phyloP scores from a whole-genome alignment of 805 yeast genomes.

The Candida peoriensis region DNA sequence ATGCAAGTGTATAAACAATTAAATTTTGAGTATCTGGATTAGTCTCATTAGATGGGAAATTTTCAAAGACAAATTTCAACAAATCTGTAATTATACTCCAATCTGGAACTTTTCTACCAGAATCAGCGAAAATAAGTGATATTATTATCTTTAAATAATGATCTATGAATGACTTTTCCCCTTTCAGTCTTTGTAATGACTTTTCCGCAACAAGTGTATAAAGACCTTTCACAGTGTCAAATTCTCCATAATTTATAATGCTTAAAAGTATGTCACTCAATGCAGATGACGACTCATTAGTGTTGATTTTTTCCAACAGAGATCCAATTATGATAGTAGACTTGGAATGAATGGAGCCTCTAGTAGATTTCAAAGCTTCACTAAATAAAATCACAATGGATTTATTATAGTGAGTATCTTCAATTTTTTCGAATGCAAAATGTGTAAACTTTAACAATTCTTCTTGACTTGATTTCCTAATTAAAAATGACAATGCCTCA shows the following conservation, averaged over 20 bases:
- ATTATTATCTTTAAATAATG: slow-evolving; percentile 33
- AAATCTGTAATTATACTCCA: slow-evolving; percentile 38
- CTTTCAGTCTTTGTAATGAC: slow-evolving; percentile 14
- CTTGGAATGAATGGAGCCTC: slow-evolving; percentile 71
- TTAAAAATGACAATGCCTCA: slow-evolving; percentile 80
- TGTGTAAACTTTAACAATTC: slow-evolving; percentile 43
- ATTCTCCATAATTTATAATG: slow-evolving; percentile 47
- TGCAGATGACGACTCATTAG: slow-evolving; percentile 33
- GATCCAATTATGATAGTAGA: slow-evolving; percentile 44
- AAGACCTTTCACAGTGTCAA: slow-evolving; percentile 41
- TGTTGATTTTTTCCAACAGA: slow-evolving; percentile 30
- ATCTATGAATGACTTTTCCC: slow-evolving; percentile 9
- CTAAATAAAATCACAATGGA: slow-evolving; percentile 59
- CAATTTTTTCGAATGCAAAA: slow-evolving; percentile 34
- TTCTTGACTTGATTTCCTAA: slow-evolving; percentile 58
- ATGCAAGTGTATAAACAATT: slow-evolving; percentile 41
- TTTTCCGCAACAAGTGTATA: slow-evolving; percentile 31
- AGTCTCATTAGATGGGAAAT: not conserved
- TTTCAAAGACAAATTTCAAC: slow-evolving; percentile 11
- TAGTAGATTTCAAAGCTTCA: slow-evolving; percentile 71
- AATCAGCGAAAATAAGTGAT: slow-evolving; percentile 57
- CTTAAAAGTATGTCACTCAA: slow-evolving; percentile 54
- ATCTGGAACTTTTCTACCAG: slow-evolving; percentile 56
- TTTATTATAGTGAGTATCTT: slow-evolving; percentile 44
- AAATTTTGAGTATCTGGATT: slow-evolving; percentile 11